Conservation (phyloP, 148 eudicot species). For the Hydrangea macrophylla region DNA sequence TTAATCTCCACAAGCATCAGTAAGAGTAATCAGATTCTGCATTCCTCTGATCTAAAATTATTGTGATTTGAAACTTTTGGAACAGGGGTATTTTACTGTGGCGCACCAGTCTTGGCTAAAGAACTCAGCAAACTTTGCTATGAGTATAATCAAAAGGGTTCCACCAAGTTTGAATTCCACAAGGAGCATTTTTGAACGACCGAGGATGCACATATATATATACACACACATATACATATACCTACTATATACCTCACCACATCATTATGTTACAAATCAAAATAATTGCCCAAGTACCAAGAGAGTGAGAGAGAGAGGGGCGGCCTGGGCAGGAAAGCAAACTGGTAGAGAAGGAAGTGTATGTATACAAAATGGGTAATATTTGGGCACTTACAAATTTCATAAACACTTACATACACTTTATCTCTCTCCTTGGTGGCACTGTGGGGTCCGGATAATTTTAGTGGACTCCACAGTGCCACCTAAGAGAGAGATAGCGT, state of each 20-base stretch:
- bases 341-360: neutral
- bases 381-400: too few species aligned
- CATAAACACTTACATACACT: too few species aligned
- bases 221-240: neutral
- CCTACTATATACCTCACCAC: neutral
- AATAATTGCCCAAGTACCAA: conserved; percentile 3
- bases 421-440: too few species aligned
- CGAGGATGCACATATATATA: neutral
- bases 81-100: conserved; percentile 95
- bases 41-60: neutral
- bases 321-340: conserved; percentile 15
- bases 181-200: conserved; percentile 71
- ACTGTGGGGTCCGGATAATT: too few species aligned
- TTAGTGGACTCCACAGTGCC: too few species aligned
- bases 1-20: neutral
- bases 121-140: conserved; percentile 67
- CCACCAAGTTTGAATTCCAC: conserved; percentile 89
- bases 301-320: neutral
- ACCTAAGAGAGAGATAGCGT: too few species aligned
- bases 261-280: conserved; percentile 3
- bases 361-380: conserved; percentile 12
- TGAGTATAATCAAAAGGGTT: conserved; percentile 80
- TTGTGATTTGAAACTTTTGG: conserved; percentile 15
- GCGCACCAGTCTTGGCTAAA: conserved; percentile 67
- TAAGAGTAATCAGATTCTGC: neutral